Evolutionary conservation across 208 protist genomes (phyloP), one percentile per base, ranked within the genome.

Genomic region (Leishmania lainsoni): DNA sequence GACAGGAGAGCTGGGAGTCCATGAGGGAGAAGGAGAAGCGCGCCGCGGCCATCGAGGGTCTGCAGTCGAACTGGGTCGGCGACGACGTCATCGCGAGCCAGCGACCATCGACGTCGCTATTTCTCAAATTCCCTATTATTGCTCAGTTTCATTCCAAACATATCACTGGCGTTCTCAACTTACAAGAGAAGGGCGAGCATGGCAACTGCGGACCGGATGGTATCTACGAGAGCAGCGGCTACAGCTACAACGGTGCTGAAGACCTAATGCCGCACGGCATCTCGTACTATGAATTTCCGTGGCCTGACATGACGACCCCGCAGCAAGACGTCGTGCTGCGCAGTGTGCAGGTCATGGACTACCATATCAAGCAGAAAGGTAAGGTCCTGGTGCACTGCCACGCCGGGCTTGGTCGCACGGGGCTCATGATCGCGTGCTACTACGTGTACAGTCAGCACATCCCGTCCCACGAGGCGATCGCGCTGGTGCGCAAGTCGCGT

Each of bases 331-430:
- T 97, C 17, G 94, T 98, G 49, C 80, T 98, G 81, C 89, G 92
- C 78, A 97, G 93, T 76, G 93, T 98, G 29, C 94, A 98, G 81
- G 90, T 97, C 79, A 98, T 98, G 92, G 89, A 96, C 86, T 94
- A 91, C 75, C 94, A 97, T 80, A 89, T 97, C 39, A 93, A 95
- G 81, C 95, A 94, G 49, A 92, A 93, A 63, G 91, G 91, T 48
- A 91, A 94, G 76, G 93, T 98, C 80, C 83, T 97, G 10, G 93
- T 98, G 76, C 94, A 98, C 91, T 98, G 96, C 87, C 94, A 98
- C 86, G 96, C 96, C 14, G 96, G 96, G 17, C 90, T 98, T 17
- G 96, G 96, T 45, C 87, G 96, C 63, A 98, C 96, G 0, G 96
- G 94, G 16, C 87, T 98, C 45, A 95, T 98, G 83, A 97, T 98